phyloP scores from a whole-genome alignment of 2,329 filamentous ascomycete genomes.

The Apiospora pterosperma region DNA sequence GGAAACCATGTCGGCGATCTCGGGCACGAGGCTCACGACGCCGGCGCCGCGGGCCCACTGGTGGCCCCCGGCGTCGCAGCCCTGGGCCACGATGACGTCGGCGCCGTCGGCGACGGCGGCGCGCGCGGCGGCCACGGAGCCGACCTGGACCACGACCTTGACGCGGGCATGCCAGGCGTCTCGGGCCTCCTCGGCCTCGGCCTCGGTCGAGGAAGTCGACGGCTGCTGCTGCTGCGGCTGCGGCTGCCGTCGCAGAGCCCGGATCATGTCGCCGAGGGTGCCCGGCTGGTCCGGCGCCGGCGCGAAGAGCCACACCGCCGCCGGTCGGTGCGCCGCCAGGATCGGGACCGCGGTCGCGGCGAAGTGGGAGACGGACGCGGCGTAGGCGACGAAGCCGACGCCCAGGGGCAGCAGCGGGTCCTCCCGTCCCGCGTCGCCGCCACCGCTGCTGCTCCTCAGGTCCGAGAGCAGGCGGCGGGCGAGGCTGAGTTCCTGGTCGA shows the following conservation, averaged over 20 bases:
- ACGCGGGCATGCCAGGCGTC: constrained; percentile 30
- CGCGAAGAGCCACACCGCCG: constrained; percentile 66
- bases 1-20: constrained; percentile 39
- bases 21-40: constrained; percentile 44
- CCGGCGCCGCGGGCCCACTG: constrained; percentile 43
- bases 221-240: too few species aligned
- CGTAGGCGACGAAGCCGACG: constrained; percentile 60
- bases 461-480: not conserved
- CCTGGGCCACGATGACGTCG: constrained; percentile 57
- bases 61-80: constrained; percentile 50
- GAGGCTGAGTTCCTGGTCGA: constrained; percentile 27
- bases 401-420: constrained; percentile 48
- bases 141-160: constrained; percentile 57
- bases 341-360: constrained; percentile 43
- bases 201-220: not conserved
- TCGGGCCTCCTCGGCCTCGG: too few species aligned
- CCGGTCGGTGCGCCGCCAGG: constrained; percentile 49
- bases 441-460: not conserved
- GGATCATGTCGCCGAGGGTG: constrained; percentile 18
- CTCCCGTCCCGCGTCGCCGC: not conserved
- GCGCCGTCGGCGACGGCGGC: constrained; percentile 43
- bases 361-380: constrained; percentile 34
- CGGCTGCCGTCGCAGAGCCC: too few species aligned
- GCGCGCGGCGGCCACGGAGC: constrained; percentile 53
- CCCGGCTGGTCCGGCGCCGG: constrained; percentile 35